Evolutionary conservation across 331 rosid species (phyloP).

Genomic region (Telfairia occidentalis): DNA sequence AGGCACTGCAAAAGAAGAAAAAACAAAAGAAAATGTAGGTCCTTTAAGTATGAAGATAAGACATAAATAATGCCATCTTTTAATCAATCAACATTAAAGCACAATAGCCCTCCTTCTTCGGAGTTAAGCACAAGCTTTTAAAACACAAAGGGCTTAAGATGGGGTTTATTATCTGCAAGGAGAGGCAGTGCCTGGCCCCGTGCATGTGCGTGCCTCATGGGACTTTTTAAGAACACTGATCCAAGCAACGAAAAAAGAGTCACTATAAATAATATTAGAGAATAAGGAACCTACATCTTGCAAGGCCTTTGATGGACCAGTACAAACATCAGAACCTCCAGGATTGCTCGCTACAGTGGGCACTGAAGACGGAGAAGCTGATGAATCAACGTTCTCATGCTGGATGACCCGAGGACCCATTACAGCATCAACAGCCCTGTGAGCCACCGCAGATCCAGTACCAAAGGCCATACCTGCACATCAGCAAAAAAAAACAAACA

Average conservation of each 20-base stretch:
- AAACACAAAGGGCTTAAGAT: too few relatives aligned
- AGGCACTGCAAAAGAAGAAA: constrained; percentile 23
- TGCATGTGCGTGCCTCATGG: too few relatives aligned
- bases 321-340: constrained; percentile 17
- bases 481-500: neutral
- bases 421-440: constrained; percentile 22
- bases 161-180: too few relatives aligned
- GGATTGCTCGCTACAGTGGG: neutral
- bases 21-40: neutral
- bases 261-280: neutral
- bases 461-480: constrained; percentile 23
- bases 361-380: constrained; percentile 2
- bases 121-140: too few relatives aligned
- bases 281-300: constrained; percentile 18
- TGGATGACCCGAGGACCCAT: constrained; percentile 28
- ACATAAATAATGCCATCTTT: too few relatives aligned
- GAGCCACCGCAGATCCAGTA: constrained; percentile 25
- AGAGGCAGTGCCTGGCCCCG: too few relatives aligned
- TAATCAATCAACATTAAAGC: too few relatives aligned
- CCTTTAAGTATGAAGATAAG: neutral
- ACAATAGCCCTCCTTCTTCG: too few relatives aligned
- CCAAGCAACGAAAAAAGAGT: neutral
- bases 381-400: constrained; percentile 17
- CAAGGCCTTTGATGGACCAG: constrained; percentile 18
- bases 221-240: too few relatives aligned